These are phyloP conservation scores for Lablab purpureus DNA, from an alignment of 306 rosid species.

Conservation along the genomic window DNA sequence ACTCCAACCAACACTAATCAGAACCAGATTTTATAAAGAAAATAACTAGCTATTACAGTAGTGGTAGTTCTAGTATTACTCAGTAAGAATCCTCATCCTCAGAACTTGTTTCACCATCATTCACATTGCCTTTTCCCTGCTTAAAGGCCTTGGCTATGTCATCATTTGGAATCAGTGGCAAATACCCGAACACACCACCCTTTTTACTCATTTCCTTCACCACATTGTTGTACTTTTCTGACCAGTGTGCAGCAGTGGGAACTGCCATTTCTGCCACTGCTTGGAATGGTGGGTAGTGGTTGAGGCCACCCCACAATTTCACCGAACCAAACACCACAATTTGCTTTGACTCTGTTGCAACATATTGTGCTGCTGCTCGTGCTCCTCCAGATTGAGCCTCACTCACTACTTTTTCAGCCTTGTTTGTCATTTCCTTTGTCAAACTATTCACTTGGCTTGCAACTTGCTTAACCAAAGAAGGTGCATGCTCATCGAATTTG, in stretches of 20 bases:
- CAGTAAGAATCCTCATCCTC: slow-evolving; percentile 48
- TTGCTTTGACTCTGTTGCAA: slow-evolving; percentile 66
- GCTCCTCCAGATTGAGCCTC: slow-evolving; percentile 73
- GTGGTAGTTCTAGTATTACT: background rate
- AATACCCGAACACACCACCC: slow-evolving; percentile 57
- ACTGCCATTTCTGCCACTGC: slow-evolving; percentile 61
- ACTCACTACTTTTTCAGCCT: slow-evolving; percentile 54
- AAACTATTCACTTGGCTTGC: slow-evolving; percentile 49
- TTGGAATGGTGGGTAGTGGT: slow-evolving; percentile 57
- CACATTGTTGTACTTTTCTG: slow-evolving; percentile 66
- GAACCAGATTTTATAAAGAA: background rate
- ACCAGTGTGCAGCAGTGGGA: slow-evolving; percentile 57
- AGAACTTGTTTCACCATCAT: slow-evolving; percentile 33
- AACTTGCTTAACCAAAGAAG: slow-evolving; percentile 63
- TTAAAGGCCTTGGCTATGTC: slow-evolving; percentile 64
- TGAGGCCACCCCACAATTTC: slow-evolving; percentile 58
- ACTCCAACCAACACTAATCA: slow-evolving; percentile 14
- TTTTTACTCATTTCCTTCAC: slow-evolving; percentile 55
- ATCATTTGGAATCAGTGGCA: slow-evolving; percentile 78
- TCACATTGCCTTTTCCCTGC: slow-evolving; percentile 52
- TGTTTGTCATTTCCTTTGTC: slow-evolving; percentile 47
- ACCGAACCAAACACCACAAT: slow-evolving; percentile 50
- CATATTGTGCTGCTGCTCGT: slow-evolving; percentile 57
- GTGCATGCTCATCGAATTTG: slow-evolving; percentile 69
- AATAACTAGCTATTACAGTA: background rate